phyloP scores from a whole-genome alignment of 2,329 filamentous ascomycete species.

The Monilinia fructigena region DNA sequence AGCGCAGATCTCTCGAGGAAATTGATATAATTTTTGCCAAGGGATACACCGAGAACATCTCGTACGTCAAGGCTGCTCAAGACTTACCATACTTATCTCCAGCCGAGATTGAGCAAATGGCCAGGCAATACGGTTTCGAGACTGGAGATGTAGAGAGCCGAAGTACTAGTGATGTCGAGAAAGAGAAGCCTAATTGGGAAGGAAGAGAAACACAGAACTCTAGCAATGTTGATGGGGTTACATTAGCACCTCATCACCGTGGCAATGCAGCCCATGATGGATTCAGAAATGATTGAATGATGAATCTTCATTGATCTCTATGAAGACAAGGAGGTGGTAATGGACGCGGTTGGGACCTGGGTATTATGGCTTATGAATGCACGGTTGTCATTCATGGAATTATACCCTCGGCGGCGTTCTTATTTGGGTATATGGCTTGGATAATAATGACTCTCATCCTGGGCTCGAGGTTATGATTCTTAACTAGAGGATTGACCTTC shows the following conservation, averaged over 20 bases:
- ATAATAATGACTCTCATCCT: conserved; percentile 20
- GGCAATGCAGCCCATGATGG: conserved; percentile 17
- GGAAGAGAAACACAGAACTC: conserved; percentile 7
- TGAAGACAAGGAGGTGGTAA: not conserved
- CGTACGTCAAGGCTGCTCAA: conserved; percentile 57
- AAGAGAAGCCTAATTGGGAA: conserved; percentile 12
- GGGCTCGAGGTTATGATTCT: not conserved
- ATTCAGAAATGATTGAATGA: conserved; percentile 20
- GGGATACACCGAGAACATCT: conserved; percentile 57
- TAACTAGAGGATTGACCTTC: not conserved
- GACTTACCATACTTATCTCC: conserved; percentile 54
- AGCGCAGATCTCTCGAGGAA: conserved; percentile 60
- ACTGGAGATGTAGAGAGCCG: conserved; percentile 36
- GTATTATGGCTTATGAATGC: conserved; percentile 15
- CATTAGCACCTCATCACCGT: not conserved
- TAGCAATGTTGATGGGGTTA: not conserved
- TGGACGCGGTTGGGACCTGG: conserved; percentile 4
- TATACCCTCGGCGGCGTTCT: conserved; percentile 19
- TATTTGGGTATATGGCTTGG: not conserved
- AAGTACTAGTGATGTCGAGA: conserved; percentile 27
- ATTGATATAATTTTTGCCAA: conserved; percentile 68
- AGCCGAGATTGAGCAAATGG: conserved; percentile 50
- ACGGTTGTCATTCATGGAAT: conserved; percentile 12
- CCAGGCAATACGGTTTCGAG: conserved; percentile 36
- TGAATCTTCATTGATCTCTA: not conserved